These are phyloP conservation scores for Fusarium sarcochroum DNA, from an alignment of 2,329 filamentous ascomycete species.

Conservation along the genomic window DNA sequence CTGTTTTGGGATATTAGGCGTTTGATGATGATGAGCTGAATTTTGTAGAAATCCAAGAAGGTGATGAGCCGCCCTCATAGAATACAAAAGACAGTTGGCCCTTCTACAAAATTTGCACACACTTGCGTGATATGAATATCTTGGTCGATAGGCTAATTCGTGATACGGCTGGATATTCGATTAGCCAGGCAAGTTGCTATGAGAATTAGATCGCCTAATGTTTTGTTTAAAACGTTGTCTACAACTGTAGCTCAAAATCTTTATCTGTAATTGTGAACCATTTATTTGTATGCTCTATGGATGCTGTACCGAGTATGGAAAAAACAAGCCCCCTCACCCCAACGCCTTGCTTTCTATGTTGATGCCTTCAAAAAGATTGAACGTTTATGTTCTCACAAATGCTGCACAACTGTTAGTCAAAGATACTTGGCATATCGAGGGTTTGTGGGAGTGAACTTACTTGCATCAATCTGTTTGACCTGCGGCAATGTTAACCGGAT, in stretches of 20 bases:
- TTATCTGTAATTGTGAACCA: slow-evolving; percentile 12
- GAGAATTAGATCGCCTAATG: not conserved
- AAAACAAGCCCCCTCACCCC: slow-evolving; percentile 30
- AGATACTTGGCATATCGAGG: not conserved
- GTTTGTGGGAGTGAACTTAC: slow-evolving; percentile 71
- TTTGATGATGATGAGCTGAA: slow-evolving; percentile 44
- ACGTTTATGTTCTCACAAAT: slow-evolving; percentile 50
- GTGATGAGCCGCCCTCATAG: slow-evolving; percentile 39
- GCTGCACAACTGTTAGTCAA: slow-evolving; percentile 42
- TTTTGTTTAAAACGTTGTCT: slow-evolving; percentile 7
- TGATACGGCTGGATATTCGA: not conserved
- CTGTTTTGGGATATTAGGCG: slow-evolving; percentile 49
- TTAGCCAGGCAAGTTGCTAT: not conserved
- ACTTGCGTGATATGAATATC: not conserved
- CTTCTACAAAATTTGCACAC: slow-evolving; percentile 6
- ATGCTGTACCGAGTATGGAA: slow-evolving; percentile 28
- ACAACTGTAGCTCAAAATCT: slow-evolving; percentile 14
- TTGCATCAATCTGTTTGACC: slow-evolving; percentile 94
- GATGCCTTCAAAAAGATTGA: slow-evolving; percentile 16
- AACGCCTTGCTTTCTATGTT: slow-evolving; percentile 47
- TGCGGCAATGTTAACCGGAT: slow-evolving; percentile 88
- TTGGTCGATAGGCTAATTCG: not conserved
- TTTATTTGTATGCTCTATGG: slow-evolving; percentile 23
- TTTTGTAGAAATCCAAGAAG: slow-evolving; percentile 44
- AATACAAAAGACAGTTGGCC: slow-evolving; percentile 47